phyloP scores from a whole-genome alignment of 192 early-diverging fungal species.

The Coemansia sp. region DNA sequence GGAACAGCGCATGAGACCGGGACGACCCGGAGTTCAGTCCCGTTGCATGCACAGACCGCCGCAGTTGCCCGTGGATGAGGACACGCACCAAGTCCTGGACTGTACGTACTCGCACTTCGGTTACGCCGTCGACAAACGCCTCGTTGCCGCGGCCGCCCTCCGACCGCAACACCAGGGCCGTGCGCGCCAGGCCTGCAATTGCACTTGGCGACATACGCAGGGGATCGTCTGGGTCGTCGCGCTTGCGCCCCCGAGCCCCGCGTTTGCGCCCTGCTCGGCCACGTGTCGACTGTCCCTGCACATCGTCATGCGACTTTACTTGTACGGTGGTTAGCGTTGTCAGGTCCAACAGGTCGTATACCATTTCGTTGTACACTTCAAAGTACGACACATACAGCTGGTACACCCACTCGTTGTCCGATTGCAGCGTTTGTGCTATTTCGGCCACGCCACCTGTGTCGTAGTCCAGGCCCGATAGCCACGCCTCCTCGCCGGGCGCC shows the following conservation, averaged over 20 bases:
- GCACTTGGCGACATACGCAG: constrained; percentile 28
- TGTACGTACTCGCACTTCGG: constrained; percentile 58
- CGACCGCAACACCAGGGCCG: constrained; percentile 32
- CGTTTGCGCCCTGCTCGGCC: neutral
- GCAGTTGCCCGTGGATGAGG: constrained; percentile 58
- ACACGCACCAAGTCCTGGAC: constrained; percentile 61
- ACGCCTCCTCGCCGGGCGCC: constrained; percentile 48
- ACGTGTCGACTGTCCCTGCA: neutral
- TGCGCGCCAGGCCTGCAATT: constrained; percentile 26
- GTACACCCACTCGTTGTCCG: constrained; percentile 62
- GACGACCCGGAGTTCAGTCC: constrained; percentile 59
- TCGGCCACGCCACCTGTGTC: constrained; percentile 10
- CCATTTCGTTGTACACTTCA: constrained; percentile 86
- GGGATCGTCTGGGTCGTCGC: constrained; percentile 23
- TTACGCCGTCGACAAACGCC: constrained; percentile 64
- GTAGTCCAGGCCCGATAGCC: constrained; percentile 21
- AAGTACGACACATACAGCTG: constrained; percentile 85
- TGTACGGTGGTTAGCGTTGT: constrained; percentile 47
- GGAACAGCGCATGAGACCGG: constrained; percentile 68
- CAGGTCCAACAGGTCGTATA: constrained; percentile 78
- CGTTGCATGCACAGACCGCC: constrained; percentile 60
- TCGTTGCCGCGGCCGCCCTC: constrained; percentile 47
- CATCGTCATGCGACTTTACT: constrained; percentile 1
- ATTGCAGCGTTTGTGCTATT: constrained; percentile 21
- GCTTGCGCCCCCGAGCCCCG: neutral